Conservation (phyloP, 306 rosid genomes). For the Elaeagnus macrophylla region DNA sequence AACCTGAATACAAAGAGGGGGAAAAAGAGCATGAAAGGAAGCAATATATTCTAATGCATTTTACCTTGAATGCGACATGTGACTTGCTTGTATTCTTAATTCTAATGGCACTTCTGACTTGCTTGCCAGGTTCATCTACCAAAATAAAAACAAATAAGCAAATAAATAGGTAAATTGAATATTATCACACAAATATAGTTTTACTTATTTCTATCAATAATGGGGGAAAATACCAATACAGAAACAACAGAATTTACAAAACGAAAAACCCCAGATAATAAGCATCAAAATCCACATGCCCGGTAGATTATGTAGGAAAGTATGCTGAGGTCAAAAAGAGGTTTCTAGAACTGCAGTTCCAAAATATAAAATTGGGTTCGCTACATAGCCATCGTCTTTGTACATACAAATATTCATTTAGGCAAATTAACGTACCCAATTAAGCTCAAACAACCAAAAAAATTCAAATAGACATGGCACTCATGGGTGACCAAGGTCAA, state of each 20-base stretch:
- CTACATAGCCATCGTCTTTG: not conserved
- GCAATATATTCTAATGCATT: constrained; percentile 6
- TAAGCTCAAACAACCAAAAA: not conserved
- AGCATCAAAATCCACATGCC: too few relatives aligned
- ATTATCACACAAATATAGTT: too few relatives aligned
- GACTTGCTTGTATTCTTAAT: constrained; percentile 92
- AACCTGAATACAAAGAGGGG: not conserved
- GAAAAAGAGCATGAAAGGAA: not conserved
- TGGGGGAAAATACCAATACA: too few relatives aligned
- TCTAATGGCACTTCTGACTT: constrained; percentile 87
- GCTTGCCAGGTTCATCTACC: constrained; percentile 94
- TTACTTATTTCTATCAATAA: too few relatives aligned
- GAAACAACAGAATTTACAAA: too few relatives aligned
- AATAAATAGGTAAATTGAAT: not conserved
- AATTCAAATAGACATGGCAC: not conserved
- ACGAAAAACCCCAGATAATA: too few relatives aligned
- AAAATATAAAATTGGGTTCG: not conserved
- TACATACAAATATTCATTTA: not conserved
- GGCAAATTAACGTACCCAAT: not conserved
- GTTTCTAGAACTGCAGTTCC: not conserved
- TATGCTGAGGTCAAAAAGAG: too few relatives aligned
- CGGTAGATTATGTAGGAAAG: too few relatives aligned
- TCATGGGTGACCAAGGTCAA: constrained; percentile 2
- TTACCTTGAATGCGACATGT: constrained; percentile 89
- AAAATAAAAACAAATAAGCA: not conserved